Percentiles rank a stretch among this genome's conserved stretches.
phyloP scores from a whole-genome alignment of 2,329 filamentous ascomycete species.

The Trichoderma aggressivum region DNA sequence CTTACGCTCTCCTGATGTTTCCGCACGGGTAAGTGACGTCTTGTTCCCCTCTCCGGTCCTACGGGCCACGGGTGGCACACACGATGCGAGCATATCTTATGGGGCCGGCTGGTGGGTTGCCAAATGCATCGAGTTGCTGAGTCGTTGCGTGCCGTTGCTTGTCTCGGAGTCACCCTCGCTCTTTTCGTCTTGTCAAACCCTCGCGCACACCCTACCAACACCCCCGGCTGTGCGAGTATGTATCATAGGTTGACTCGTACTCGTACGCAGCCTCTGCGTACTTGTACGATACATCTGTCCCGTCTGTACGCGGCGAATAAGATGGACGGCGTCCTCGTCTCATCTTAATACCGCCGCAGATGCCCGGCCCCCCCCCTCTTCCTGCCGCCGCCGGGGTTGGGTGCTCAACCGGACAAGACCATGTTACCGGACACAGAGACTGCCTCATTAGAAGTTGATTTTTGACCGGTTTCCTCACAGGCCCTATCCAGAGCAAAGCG shows the following conservation, averaged over 20 bases:
- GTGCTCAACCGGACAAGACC: conserved; percentile 9
- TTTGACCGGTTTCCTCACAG: conserved; percentile 18
- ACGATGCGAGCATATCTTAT: not conserved
- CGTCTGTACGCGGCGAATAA: not conserved
- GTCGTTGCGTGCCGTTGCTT: not conserved
- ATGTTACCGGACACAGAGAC: not conserved
- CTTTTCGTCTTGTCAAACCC: not conserved
- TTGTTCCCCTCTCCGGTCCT: not conserved
- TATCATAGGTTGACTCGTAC: not conserved
- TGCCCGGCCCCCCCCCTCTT: not conserved
- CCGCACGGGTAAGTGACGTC: conserved; percentile 12
- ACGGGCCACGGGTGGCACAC: not conserved
- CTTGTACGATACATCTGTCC: too few species aligned
- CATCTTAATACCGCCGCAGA: not conserved
- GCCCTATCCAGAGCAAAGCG: conserved; percentile 11
- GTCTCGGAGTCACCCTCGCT: not conserved
- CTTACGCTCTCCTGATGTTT: not conserved
- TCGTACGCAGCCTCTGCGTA: too few species aligned
- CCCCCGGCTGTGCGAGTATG: conserved; percentile 13
- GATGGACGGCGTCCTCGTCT: not conserved
- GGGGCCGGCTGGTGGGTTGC: not conserved
- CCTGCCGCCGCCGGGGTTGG: conserved; percentile 1
- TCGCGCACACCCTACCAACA: conserved; percentile 13
- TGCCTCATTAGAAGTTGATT: not conserved
- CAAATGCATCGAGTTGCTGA: not conserved